phyloP scores from a whole-genome alignment of 164 flowering plant species.

The Cinnamomum chago region DNA sequence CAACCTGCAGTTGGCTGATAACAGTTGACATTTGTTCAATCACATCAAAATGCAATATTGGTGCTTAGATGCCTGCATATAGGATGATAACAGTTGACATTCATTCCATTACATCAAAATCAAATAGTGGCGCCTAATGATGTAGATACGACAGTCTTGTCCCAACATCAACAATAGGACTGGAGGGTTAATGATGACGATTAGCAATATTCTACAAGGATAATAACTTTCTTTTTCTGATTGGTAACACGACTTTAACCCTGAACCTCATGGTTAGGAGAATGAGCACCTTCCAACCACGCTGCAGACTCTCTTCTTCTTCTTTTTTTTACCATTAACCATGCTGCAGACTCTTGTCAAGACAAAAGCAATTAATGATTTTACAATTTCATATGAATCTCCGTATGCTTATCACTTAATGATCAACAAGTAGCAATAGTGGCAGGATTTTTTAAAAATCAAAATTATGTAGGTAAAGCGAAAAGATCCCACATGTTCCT shows the following conservation, averaged over 20 bases:
- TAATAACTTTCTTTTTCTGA: no score
- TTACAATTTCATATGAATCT: not conserved
- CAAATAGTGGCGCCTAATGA: not conserved
- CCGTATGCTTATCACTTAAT: not conserved
- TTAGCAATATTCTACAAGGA: not conserved
- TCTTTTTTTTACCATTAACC: no score
- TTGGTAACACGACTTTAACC: no score
- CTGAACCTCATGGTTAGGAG: no score
- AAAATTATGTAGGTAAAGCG: not conserved
- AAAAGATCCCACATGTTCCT: not conserved
- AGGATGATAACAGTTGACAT: not conserved
- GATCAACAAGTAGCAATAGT: not conserved
- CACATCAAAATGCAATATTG: no score
- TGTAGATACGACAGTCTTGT: not conserved
- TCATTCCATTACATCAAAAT: not conserved
- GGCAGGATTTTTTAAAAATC: not conserved
- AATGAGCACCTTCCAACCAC: no score
- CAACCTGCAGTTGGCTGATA: no score
- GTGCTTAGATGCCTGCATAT: not conserved
- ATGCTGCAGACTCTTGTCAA: not conserved
- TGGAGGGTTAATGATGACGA: not conserved
- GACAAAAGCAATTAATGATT: no score
- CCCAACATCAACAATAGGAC: not conserved
- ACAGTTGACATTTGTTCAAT: no score
- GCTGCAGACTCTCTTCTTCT: no score